Conservation (phyloP, 257 asterid genomes). For the Penstemon eatonii region DNA sequence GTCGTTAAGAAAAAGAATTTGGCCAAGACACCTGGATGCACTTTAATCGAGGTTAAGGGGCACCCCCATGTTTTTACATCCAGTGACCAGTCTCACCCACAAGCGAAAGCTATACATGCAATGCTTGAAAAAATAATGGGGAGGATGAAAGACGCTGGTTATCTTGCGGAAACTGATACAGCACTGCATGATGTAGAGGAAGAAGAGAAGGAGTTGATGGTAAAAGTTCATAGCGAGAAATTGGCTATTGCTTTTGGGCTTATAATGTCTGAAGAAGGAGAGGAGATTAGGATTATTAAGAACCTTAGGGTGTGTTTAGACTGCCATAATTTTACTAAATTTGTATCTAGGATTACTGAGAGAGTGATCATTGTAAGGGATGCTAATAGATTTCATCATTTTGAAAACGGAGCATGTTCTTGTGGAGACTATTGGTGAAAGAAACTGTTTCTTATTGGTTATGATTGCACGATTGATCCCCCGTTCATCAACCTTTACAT, state of each 20-base stretch:
- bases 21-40: conserved; percentile 74
- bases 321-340: conserved; percentile 85
- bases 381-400: conserved; percentile 90
- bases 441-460: background rate
- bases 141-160: conserved; percentile 76
- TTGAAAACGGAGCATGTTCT: conserved; percentile 72
- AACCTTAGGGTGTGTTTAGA: conserved; percentile 89
- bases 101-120: conserved; percentile 37
- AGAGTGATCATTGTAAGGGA: conserved; percentile 76
- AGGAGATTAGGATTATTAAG: conserved; percentile 78
- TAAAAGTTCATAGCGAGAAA: conserved; percentile 85
- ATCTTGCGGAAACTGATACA: conserved; percentile 58
- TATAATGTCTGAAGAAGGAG: conserved; percentile 54
- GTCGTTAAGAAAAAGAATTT: conserved; percentile 56
- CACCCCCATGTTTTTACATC: conserved; percentile 66
- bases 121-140: conserved; percentile 51
- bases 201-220: conserved; percentile 87
- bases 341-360: conserved; percentile 61
- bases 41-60: conserved; percentile 75
- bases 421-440: conserved; percentile 86
- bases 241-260: conserved; percentile 85
- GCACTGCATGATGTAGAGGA: conserved; percentile 93
- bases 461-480: background rate
- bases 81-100: conserved; percentile 63
- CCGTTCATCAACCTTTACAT: background rate